A percentile compares a stretch with the other conserved stretches of the same genome.
These are phyloP conservation scores for Backusella mclennaniae DNA, from an alignment of 192 early-diverging fungal genomes.

Conservation along the genomic window DNA sequence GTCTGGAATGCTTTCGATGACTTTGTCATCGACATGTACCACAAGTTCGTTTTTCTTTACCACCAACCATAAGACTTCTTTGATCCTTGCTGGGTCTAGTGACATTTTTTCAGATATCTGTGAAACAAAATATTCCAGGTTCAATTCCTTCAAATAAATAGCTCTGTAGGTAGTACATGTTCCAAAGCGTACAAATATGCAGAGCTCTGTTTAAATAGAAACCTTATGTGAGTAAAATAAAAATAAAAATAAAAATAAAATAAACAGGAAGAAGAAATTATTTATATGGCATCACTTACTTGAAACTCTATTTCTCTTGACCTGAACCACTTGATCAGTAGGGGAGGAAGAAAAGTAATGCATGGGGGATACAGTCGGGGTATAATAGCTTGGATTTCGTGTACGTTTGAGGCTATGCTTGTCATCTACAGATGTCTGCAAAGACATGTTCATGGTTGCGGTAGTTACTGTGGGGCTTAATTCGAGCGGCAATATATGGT, in stretches of 20 bases:
- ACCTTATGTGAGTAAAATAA: not conserved
- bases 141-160: conserved; percentile 60
- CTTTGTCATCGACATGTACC: conserved; percentile 56
- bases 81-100: not conserved
- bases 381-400: not conserved
- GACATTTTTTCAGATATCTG: conserved; percentile 52
- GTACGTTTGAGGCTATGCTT: not conserved
- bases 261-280: not conserved
- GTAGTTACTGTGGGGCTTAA: not conserved
- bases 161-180: conserved; percentile 56
- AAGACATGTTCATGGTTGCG: not conserved
- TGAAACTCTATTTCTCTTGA: conserved; percentile 25
- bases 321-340: not conserved
- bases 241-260: conserved; percentile 2
- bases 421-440: not conserved
- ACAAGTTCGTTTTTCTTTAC: conserved; percentile 43
- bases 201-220: conserved; percentile 36
- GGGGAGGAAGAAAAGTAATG: not conserved
- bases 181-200: conserved; percentile 57
- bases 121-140: conserved; percentile 44
- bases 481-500: not conserved
- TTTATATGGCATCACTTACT: conserved; percentile 27
- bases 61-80: not conserved
- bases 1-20: conserved; percentile 59
- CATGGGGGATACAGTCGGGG: not conserved